Conservation (phyloP, 78 protist genomes). For the Guillardia theta region DNA sequence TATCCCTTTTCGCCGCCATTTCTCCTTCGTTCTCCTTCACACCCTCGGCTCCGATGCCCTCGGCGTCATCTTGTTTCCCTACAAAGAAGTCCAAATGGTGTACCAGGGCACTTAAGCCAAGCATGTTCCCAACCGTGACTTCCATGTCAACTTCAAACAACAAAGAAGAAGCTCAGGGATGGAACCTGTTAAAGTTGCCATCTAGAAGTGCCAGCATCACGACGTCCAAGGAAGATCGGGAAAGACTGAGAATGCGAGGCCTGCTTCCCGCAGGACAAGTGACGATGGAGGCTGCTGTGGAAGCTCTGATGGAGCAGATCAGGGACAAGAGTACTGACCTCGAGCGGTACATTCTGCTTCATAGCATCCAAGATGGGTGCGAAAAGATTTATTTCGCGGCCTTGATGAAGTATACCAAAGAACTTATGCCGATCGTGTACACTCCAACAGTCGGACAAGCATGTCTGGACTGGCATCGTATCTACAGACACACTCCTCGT, state of each 20-base stretch:
- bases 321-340: not conserved
- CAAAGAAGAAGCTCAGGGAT: not conserved
- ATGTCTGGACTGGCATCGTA: not conserved
- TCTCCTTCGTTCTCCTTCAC: too few relatives aligned
- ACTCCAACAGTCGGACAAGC: slow-evolving; percentile 27
- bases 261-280: not conserved
- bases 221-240: not conserved
- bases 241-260: not conserved
- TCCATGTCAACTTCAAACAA: not conserved
- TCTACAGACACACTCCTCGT: slow-evolving; percentile 22
- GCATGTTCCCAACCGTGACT: too few relatives aligned
- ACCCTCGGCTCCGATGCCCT: too few relatives aligned
- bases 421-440: slow-evolving; percentile 29
- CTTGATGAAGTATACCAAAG: not conserved
- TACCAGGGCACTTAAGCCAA: too few relatives aligned
- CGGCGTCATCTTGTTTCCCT: too few relatives aligned
- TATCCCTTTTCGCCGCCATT: too few relatives aligned
- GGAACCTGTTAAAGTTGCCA: not conserved
- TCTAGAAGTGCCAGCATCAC: not conserved
- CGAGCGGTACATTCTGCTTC: not conserved
- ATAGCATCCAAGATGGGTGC: not conserved
- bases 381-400: not conserved
- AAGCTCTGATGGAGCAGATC: not conserved
- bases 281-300: not conserved
- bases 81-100: too few relatives aligned